Base-by-base conservation (phyloP, 768 basidiomycete species). In the Collybiopsis luxurians region DNA sequence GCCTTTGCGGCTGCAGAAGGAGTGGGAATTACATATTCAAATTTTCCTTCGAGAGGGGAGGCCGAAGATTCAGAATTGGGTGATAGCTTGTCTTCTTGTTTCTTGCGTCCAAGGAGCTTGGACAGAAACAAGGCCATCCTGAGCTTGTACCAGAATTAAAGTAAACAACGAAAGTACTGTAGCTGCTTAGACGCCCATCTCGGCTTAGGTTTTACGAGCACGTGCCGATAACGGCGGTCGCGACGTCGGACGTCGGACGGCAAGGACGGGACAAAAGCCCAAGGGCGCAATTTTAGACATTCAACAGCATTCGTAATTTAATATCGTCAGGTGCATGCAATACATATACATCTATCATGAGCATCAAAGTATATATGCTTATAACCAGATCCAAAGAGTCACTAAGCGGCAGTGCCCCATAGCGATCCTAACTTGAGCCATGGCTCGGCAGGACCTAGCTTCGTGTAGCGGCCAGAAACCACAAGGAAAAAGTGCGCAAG, bases 51-150 rank as follows among this genome's bases (percentile, higher is more conserved):
- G 2, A 91, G 77, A 51, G 89, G 71, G 13, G 82, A 75, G 21
- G 70, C 66, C 53, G 76, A 75, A 11, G 75, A 73, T 28, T 65
- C 64, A 38, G 73, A 71, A 27, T 63, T 66, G 39, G 72, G 62
- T 23, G 71, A 66, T 30, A 77, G 74, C 63, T 78, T 79, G 59
- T 80, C 82, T 63, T 85, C 85, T 27, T 77, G 71, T 72, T 80
- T 87, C 73, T 83, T 89, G 71, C 88, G 82, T 72, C 84, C 84
- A 64, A 90, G 86, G 63, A 90, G 85, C 67, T 87, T 90, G 70
- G 85, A 83, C 66, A 90, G 71, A 76, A 90, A 89, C 60, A 86
- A 85, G 70, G 86, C 77, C 79, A 81, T 81, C 67, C 69, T 67
- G 73, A 72, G 69, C 69, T 49, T 31, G 48, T 31, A 49, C 27